Base-by-base conservation (phyloP, 2,329 filamentous ascomycete species). In the Lecanicillium sp. region DNA sequence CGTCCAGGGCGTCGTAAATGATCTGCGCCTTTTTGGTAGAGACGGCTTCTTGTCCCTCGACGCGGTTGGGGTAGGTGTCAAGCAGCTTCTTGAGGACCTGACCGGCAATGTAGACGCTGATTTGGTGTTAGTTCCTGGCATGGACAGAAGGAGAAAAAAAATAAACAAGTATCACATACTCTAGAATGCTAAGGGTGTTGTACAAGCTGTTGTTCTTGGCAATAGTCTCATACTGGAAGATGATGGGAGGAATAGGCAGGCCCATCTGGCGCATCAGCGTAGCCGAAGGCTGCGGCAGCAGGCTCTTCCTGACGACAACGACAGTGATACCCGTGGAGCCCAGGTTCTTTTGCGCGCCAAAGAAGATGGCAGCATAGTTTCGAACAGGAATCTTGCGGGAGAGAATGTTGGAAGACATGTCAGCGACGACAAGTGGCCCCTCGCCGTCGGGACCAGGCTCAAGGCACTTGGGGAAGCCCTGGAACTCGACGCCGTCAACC, bases 321-420 rank as follows among this genome's bases (percentile, higher is more conserved):
- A 95, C 84, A 5, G 90, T 92, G 44, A 97, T 76, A 43, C 90
- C 90, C 2, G 90, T 81, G 3, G 77, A 78, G 19, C 89, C 90
- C 10, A 96, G 73, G 63, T 97, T 96, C 76, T 97, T 96, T 59
- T 96, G 90, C 0, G 89, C 88, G 33, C 89, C 88, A 45, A 88
- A 94, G 66, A 96, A 96, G 56, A 97, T 84, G 49, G 83, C 69
- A 1, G 81, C 83, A 62, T 83, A 94, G 56, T 92, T 89, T 49
- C 69, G 71, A 34, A 94, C 74, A 25, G 89, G 81, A 17, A 96
- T 74, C 45, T 72, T 74, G 31, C 87, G 72, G 33, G 86, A 87
- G 37, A 97, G 78, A 56, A 97, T 95, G 61, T 96, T 97, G 43
- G 87, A 95, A 33, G 77, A 84, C 85, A 97, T 94, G 61, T 97